These are phyloP conservation scores for Aspergillus nomiae DNA, from an alignment of 2,329 filamentous ascomycete species.

Conservation along the genomic window DNA sequence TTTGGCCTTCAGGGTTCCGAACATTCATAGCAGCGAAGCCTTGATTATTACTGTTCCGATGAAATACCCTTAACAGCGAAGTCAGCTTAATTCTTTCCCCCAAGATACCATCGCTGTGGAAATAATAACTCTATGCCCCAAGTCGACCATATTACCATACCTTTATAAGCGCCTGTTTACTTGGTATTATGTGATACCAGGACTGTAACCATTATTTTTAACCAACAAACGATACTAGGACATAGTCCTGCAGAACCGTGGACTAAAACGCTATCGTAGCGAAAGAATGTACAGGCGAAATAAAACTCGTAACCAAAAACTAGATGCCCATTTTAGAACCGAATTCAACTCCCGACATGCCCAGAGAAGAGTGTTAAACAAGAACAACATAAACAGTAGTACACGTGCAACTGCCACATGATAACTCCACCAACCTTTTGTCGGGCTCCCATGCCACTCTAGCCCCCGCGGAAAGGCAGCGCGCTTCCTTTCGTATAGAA, in stretches of 20 bases:
- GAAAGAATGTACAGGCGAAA: constrained; percentile 6
- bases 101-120: constrained; percentile 1
- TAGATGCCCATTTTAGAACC: constrained; percentile 6
- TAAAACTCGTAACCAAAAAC: constrained; percentile 1
- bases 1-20: background rate
- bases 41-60: constrained; percentile 13
- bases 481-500: background rate
- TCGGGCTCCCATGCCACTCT: constrained; percentile 10
- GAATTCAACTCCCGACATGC: constrained; percentile 32
- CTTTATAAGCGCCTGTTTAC: background rate
- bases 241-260: background rate
- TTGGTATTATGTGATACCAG: background rate
- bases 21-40: background rate
- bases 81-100: background rate
- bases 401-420: constrained; percentile 21
- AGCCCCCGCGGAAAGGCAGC: constrained; percentile 7
- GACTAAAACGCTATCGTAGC: constrained; percentile 1
- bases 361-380: constrained; percentile 39
- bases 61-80: constrained; percentile 11
- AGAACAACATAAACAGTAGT: constrained; percentile 15
- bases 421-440: background rate
- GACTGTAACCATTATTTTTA: background rate
- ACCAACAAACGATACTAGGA: background rate
- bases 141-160: background rate
- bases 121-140: background rate